These are phyloP conservation scores for Cladosporium sp. DNA, from an alignment of 2,329 filamentous ascomycete species.

Conservation along the genomic window DNA sequence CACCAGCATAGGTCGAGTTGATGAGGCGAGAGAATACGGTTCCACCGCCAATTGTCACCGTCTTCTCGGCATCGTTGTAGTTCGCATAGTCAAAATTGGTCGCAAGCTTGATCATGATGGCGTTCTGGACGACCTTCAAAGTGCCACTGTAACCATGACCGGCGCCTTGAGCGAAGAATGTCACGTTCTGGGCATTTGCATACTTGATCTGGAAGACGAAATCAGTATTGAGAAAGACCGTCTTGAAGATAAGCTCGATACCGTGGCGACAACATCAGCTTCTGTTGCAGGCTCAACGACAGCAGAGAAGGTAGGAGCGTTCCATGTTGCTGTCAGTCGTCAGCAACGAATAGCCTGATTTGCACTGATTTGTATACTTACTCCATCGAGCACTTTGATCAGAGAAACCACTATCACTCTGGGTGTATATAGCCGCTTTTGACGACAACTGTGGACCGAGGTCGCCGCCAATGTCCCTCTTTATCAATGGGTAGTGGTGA, in stretches of 20 bases:
- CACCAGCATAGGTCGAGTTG: not conserved
- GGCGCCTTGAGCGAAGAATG: conserved; percentile 10
- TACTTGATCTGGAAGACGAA: conserved; percentile 3
- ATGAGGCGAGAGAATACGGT: not conserved
- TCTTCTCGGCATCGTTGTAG: not conserved
- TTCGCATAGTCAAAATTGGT: conserved; percentile 11
- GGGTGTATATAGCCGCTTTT: not conserved
- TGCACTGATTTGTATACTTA: not conserved
- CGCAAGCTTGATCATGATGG: conserved; percentile 16
- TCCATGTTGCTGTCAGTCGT: not conserved
- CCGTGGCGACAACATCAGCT: not conserved
- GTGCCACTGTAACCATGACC: conserved; percentile 13
- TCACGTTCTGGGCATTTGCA: not conserved
- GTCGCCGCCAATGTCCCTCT: not conserved
- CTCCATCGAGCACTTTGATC: not conserved
- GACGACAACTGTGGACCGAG: not conserved
- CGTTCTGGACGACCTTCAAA: conserved; percentile 11
- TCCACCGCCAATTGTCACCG: conserved; percentile 4
- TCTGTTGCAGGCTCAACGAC: not conserved
- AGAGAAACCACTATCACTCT: not conserved
- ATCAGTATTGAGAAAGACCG: not conserved
- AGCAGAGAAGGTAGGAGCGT: not conserved
- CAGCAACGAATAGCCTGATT: too few species aligned
- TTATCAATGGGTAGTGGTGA: not conserved
- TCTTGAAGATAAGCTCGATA: not conserved